Percentiles rank a stretch among this genome's conserved stretches.
phyloP scores from a whole-genome alignment of 163 green algal species.

The Trebouxia gelatinosa region DNA sequence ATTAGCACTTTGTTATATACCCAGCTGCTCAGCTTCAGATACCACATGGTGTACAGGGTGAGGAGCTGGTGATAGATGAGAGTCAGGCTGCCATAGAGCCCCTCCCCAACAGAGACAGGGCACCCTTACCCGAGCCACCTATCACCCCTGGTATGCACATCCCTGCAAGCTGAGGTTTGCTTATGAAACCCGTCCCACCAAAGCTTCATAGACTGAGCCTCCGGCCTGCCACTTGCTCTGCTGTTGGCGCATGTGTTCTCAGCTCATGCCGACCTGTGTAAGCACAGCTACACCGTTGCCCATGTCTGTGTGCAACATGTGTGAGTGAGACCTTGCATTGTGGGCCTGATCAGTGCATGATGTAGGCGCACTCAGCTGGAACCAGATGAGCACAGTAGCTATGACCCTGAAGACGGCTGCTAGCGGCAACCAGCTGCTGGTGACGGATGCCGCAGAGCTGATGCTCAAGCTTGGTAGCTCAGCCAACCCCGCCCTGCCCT shows the following conservation, averaged over 20 bases:
- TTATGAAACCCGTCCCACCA: background rate
- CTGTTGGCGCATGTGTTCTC: too few species aligned
- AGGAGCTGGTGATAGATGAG: constrained; percentile 30
- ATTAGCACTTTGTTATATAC: too few species aligned
- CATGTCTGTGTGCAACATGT: background rate
- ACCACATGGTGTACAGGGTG: too few species aligned
- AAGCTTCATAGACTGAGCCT: background rate
- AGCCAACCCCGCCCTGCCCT: background rate
- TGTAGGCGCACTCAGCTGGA: constrained; percentile 16
- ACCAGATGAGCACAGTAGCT: background rate
- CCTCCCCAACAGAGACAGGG: background rate
- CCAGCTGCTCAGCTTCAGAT: too few species aligned
- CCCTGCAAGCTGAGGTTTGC: background rate
- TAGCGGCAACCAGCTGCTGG: background rate
- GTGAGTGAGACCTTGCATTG: background rate
- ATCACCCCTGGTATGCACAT: background rate
- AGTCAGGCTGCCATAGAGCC: background rate
- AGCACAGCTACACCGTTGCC: background rate
- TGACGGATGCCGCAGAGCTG: constrained; percentile 16
- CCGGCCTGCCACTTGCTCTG: background rate
- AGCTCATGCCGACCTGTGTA: background rate
- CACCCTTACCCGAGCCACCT: background rate
- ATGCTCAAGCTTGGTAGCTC: background rate
- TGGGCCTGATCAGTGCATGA: background rate
- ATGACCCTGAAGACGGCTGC: constrained; percentile 2